Evolutionary conservation across 2,329 filamentous ascomycete species (phyloP), one percentile per base, ranked within the genome.

Genomic region (Nemania sp.): DNA sequence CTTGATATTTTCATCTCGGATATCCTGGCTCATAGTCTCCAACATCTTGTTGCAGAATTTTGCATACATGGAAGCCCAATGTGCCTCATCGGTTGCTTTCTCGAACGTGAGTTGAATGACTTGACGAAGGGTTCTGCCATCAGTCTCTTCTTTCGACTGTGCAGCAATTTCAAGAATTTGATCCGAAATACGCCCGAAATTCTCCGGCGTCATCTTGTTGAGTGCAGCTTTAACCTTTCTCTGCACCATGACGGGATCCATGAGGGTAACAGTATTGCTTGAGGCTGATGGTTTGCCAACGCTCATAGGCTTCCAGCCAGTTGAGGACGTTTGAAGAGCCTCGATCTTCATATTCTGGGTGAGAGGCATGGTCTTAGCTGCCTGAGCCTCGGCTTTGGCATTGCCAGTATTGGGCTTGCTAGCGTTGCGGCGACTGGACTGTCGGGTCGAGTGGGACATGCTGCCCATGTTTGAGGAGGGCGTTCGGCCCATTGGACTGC

Each of bases 191-290:
- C 44, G 67, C 42, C 70, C 68, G 37, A 99, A 99, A 70, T 97
- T 99, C 77, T 99, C 94, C 0, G 94, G 94, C 0, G 94, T 97
- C 94, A 99, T 97, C 88, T 99, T 99, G 86, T 99, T 99, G 67
- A 99, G 80, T 57, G 90, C 90, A 61, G 91, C 89, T 86, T 99
- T 99, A 72, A 99, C 94, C 86, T 99, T 99, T 65, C 93, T 88
- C 78, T 99, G 94, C 54, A 99, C 94, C 79, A 94, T 85, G 66
- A 93, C 90, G 20, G 94, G 93, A 61, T 95, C 85, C 76, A 97
- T 83, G 65, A 90, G 81, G 60, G 77, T 73, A 51, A 78, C 73
- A 56, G 74, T 67, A 52, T 73, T 70, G 31, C 73, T 70, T 37
- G 73, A 58, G 33, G 77, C 72, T 45, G 70, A 57, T 24, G 71